Evolutionary conservation across 331 rosid species (phyloP).

Genomic region (Pyracantha coccinea): DNA sequence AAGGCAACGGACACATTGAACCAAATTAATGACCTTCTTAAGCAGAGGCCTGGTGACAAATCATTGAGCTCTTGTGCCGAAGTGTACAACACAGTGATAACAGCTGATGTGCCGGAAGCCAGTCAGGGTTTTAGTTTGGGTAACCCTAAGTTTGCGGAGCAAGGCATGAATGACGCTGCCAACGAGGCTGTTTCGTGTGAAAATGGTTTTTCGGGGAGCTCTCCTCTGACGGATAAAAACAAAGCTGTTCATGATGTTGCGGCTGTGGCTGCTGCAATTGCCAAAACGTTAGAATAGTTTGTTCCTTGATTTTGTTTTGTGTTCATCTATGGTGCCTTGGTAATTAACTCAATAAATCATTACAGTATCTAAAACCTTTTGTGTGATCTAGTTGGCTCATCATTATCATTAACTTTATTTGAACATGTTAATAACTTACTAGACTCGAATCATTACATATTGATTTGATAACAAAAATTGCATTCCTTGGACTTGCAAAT

Average conservation of each 20-base stretch:
- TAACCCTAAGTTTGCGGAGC: conserved; percentile 30
- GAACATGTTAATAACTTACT: background rate
- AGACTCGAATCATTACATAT: background rate
- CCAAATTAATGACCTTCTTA: conserved; percentile 14
- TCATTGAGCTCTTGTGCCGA: conserved; percentile 25
- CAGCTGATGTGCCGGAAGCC: conserved; percentile 24
- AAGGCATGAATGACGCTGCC: conserved; percentile 25
- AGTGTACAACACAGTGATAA: conserved; percentile 4
- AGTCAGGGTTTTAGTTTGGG: conserved; percentile 31
- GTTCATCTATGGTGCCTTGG: background rate
- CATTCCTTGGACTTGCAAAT: background rate
- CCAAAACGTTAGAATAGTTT: background rate
- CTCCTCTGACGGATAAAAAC: conserved; percentile 32
- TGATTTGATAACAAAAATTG: background rate
- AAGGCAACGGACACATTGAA: conserved; percentile 13
- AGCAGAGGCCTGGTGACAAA: background rate
- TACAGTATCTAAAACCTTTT: background rate
- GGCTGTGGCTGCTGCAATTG: conserved; percentile 28
- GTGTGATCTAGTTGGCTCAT: background rate
- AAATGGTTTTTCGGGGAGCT: conserved; percentile 18
- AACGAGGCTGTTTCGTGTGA: conserved; percentile 22
- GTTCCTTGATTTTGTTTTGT: background rate
- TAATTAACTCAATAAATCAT: background rate
- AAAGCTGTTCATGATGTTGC: conserved; percentile 21
- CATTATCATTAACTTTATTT: background rate